These are phyloP conservation scores for Lentinula boryana DNA, from an alignment of 768 basidiomycete species.

Conservation along the genomic window DNA sequence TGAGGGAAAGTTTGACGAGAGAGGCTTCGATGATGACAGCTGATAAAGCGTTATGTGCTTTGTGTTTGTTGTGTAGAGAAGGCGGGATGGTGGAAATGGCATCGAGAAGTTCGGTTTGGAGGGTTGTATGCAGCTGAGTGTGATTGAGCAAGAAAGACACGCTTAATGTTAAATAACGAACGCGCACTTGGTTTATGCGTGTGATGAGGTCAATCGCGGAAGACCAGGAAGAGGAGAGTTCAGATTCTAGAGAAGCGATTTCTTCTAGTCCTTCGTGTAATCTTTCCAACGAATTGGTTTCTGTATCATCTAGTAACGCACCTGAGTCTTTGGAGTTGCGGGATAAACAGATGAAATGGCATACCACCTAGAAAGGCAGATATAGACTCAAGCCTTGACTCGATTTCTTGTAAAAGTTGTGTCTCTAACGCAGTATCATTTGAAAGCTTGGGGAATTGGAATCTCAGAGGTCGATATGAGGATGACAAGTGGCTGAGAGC, in stretches of 20 bases:
- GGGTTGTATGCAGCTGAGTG: conserved; percentile 23
- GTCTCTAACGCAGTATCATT: neutral
- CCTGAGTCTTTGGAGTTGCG: too few species aligned
- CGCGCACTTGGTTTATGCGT: neutral
- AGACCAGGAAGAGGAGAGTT: neutral
- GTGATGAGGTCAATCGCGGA: neutral
- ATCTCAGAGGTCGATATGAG: neutral
- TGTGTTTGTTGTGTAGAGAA: conserved; percentile 19
- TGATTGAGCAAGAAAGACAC: neutral
- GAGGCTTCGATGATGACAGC: conserved; percentile 40
- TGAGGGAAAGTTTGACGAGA: conserved; percentile 40
- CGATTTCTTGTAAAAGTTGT: neutral
- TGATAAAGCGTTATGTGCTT: conserved; percentile 32
- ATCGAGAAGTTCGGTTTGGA: conserved; percentile 22
- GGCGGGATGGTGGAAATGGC: conserved; percentile 22
- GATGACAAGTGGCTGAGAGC: neutral
- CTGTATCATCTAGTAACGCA: neutral
- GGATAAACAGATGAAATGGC: neutral
- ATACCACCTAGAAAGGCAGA: neutral
- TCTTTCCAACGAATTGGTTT: neutral
- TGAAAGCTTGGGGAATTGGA: neutral
- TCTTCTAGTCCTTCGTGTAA: neutral
- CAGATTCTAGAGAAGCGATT: neutral
- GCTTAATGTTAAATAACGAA: neutral
- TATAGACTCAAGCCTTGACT: neutral